Evolutionary conservation across 1,139 yeast species (phyloP).

Genomic region (Suhomyces bokatorum): DNA sequence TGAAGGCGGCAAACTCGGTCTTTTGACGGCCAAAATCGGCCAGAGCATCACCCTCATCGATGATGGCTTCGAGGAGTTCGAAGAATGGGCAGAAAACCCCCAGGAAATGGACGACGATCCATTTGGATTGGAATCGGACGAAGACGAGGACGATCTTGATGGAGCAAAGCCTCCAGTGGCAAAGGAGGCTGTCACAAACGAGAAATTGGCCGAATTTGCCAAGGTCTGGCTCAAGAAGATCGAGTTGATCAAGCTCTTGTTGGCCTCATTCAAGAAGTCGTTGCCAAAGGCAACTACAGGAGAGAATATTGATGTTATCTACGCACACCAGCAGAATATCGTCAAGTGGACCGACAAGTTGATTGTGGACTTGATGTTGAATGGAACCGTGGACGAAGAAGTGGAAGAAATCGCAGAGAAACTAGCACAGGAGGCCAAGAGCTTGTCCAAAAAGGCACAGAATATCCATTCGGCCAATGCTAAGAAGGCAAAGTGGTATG

Average conservation of each 20-base stretch:
- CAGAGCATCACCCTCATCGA: conserved; percentile 50
- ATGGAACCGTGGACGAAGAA: conserved; percentile 36
- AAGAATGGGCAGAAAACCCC: conserved; percentile 68
- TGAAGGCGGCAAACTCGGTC: conserved; percentile 51
- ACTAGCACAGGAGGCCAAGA: conserved; percentile 30
- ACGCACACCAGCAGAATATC: conserved; percentile 30
- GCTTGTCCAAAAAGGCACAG: conserved; percentile 36
- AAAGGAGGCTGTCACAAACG: conserved; percentile 20
- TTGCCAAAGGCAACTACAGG: conserved; percentile 44
- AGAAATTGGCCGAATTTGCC: conserved; percentile 41
- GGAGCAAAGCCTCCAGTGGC: conserved; percentile 23
- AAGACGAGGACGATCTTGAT: conserved; percentile 25
- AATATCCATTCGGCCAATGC: conserved; percentile 40
- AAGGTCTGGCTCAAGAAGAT: conserved; percentile 53
- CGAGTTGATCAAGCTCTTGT: conserved; percentile 53
- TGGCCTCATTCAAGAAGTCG: conserved; percentile 57
- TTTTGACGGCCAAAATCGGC: conserved; percentile 47
- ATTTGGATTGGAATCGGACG: conserved; percentile 34
- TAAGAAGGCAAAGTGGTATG: conserved; percentile 51
- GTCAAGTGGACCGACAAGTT: conserved; percentile 45
- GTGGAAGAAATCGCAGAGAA: conserved; percentile 24
- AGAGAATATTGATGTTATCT: conserved; percentile 36
- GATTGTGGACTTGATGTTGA: conserved; percentile 51
- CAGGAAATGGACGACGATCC: conserved; percentile 47
- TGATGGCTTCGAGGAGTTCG: conserved; percentile 66